phyloP scores from a whole-genome alignment of 257 asterid genomes.

The Plectranthus barbatus region DNA sequence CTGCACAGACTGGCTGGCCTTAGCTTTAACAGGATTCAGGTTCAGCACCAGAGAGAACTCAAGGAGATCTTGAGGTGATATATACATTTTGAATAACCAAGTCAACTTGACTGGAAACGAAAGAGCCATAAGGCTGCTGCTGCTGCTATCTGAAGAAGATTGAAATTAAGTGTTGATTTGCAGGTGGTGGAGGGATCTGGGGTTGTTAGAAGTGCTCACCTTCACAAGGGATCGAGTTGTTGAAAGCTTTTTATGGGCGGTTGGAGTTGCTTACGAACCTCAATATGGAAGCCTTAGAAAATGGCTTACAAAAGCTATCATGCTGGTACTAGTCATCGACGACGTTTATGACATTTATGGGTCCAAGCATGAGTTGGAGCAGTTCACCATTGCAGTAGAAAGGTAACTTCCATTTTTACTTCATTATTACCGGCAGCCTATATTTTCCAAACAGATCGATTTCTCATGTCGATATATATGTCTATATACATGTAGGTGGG shows the following conservation, averaged over 20 bases:
- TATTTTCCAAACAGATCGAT: no score
- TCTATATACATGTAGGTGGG: conserved; percentile 33
- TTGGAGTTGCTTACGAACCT: conserved; percentile 42
- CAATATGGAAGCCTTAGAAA: conserved; percentile 37
- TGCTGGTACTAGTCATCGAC: conserved; percentile 36
- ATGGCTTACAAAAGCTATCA: conserved; percentile 44
- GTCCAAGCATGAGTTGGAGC: conserved; percentile 29
- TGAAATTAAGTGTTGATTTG: no score
- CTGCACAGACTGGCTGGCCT: conserved; percentile 39
- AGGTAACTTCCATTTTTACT: conserved; percentile 5
- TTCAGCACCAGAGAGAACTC: conserved; percentile 45
- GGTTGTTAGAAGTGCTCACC: conserved; percentile 18
- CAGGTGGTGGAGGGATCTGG: conserved; percentile 57
- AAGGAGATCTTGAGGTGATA: conserved; percentile 44
- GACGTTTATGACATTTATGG: conserved; percentile 62
- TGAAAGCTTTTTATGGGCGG: conserved; percentile 48
- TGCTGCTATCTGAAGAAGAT: no score
- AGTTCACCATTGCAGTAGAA: conserved; percentile 38
- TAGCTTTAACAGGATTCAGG: conserved; percentile 52
- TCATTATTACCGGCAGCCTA: neutral
- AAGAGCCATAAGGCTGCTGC: no score
- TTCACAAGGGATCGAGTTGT: conserved; percentile 49
- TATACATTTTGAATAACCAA: no score
- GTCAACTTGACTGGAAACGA: neutral
- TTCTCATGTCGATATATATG: neutral